Evolutionary conservation across 2,329 filamentous ascomycete species (phyloP).

Genomic region (Xylaria sp.): DNA sequence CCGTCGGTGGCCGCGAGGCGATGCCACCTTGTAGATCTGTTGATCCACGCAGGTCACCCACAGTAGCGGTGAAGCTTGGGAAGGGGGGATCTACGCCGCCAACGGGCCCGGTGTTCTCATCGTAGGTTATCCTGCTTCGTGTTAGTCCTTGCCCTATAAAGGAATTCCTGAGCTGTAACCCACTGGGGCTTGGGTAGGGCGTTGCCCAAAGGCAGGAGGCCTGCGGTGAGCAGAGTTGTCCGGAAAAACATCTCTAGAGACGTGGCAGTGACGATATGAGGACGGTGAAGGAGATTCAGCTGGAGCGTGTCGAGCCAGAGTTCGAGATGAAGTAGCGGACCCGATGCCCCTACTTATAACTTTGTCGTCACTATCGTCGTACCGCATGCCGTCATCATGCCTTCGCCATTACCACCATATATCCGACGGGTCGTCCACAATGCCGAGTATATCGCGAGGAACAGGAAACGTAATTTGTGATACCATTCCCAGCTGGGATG

Average conservation of each 20-base stretch:
- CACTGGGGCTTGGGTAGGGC: constrained; percentile 29
- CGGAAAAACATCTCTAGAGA: constrained; percentile 22
- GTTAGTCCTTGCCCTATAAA: constrained; percentile 14
- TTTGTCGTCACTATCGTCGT: neutral
- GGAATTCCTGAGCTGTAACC: neutral
- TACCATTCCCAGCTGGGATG: neutral
- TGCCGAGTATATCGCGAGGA: constrained; percentile 8
- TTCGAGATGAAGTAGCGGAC: neutral
- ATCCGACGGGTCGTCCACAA: constrained; percentile 1
- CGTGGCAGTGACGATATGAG: neutral
- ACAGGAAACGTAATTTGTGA: neutral
- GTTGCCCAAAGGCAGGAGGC: constrained; percentile 24
- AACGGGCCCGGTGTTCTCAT: constrained; percentile 50
- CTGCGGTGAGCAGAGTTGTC: constrained; percentile 21
- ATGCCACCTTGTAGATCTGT: constrained; percentile 48
- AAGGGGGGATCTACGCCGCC: constrained; percentile 48
- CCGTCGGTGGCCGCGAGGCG: constrained; percentile 45
- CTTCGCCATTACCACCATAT: neutral
- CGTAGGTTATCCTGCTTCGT: constrained; percentile 46
- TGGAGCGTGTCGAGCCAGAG: neutral
- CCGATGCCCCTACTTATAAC: constrained; percentile 19
- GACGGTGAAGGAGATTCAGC: neutral
- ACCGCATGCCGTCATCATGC: neutral
- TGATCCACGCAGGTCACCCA: constrained; percentile 50
- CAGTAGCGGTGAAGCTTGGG: constrained; percentile 45